Evolutionary conservation across 1,284 basidiomycete species (phyloP), one percentile per base, ranked within the genome.

Genomic region (Blastosporella zonata): DNA sequence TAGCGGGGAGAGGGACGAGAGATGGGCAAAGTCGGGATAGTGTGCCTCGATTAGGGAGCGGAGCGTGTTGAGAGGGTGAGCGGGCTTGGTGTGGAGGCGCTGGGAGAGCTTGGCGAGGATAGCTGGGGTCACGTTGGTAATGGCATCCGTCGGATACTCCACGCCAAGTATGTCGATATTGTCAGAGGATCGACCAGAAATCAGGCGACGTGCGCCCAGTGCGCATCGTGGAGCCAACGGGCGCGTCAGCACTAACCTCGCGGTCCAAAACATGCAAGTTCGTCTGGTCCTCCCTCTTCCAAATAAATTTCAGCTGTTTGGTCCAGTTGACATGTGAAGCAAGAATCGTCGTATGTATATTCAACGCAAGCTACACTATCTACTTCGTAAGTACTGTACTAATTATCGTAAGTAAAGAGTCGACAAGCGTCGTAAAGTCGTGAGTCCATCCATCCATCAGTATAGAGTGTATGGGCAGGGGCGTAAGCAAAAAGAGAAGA

Each of bases 61-160:
- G 28, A 99, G 83, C 43, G 92, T 95, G 57, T 77, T 78, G 29
- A 99, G 77, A 1, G 97, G 97, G 64, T 99, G 97, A 1, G 78
- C 73, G 10, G 81, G 79, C 51, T 84, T 77, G 43, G 82, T 77
- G 62, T 95, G 92, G 17, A 99, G 78, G 27, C 80, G 78, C 10
- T 84, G 74, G 15, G 77, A 70, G 29, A 77, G 77, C 65, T 94
- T 94, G 37, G 84, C 78, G 50, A 92, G 73, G 61, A 99, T 95
- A 13, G 92, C 77, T 5, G 87, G 77, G 1, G 95, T 89, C 25
- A 93, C 77, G 67, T 99, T 99, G 34, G 94, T 93, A 66, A 76
- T 79, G 37, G 74, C 69, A 73, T 99, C 96, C 15, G 74, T 77
- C 1, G 79, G 73, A 70, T 93, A 90, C 12, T 69, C 64, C 35